Percentiles rank a stretch among this genome's conserved stretches.
These are phyloP conservation scores for Metarhizium humberi DNA, from an alignment of 2,329 filamentous ascomycete species.

Conservation along the genomic window DNA sequence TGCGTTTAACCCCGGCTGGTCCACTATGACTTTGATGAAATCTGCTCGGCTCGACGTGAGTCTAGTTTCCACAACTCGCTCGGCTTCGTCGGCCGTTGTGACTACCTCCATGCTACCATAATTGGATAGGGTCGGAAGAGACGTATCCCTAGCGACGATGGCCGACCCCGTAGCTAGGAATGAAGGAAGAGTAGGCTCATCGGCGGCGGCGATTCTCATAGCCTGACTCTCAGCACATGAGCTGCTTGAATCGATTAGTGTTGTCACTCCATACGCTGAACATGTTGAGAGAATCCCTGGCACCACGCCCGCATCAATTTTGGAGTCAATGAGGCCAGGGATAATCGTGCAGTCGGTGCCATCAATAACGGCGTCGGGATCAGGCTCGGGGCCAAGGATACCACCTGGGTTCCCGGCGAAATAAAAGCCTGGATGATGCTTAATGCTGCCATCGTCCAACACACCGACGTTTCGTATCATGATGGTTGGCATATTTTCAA, in stretches of 20 bases:
- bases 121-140: neutral
- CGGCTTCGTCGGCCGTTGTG: conserved; percentile 1
- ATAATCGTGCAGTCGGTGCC: conserved; percentile 9
- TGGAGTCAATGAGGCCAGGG: conserved; percentile 10
- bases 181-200: conserved; percentile 2
- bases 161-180: conserved; percentile 9
- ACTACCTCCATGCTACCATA: conserved; percentile 1
- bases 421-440: neutral
- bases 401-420: conserved; percentile 8
- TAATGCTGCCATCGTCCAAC: conserved; percentile 1
- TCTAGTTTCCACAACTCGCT: neutral
- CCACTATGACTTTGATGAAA: conserved; percentile 18
- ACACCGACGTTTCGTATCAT: conserved; percentile 1
- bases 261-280: conserved; percentile 7
- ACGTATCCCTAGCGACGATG: neutral
- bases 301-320: conserved; percentile 4
- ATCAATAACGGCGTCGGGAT: conserved; percentile 24
- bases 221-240: conserved; percentile 5
- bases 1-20: conserved; percentile 12
- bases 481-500: neutral
- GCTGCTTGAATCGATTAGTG: conserved; percentile 9
- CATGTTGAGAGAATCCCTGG: neutral
- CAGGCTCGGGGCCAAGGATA: conserved; percentile 1
- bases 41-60: conserved; percentile 9
- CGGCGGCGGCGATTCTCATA: neutral